Evolutionary conservation across 495 filamentous ascomycete species (phyloP).

Genomic region (Penicillium pulvis): DNA sequence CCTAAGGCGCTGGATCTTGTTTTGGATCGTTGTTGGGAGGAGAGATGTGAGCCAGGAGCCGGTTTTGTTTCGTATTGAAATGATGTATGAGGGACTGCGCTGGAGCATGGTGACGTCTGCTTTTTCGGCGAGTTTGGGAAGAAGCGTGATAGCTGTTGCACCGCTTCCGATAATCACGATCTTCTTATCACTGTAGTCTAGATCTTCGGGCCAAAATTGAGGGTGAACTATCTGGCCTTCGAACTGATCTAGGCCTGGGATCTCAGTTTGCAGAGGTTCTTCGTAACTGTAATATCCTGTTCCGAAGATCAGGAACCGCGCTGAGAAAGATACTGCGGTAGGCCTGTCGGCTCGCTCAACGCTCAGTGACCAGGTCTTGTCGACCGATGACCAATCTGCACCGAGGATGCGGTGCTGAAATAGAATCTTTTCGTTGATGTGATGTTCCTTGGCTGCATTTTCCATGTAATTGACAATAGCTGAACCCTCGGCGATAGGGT

Average conservation of each 20-base stretch:
- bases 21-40: slow-evolving; percentile 39
- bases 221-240: slow-evolving; percentile 50
- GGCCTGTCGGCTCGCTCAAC: slow-evolving; percentile 40
- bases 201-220: slow-evolving; percentile 55
- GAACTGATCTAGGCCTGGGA: slow-evolving; percentile 43
- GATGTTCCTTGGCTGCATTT: slow-evolving; percentile 56
- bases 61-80: slow-evolving; percentile 49
- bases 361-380: slow-evolving; percentile 54
- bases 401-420: slow-evolving; percentile 58
- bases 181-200: slow-evolving; percentile 52
- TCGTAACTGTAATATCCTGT: slow-evolving; percentile 70
- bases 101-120: slow-evolving; percentile 58
- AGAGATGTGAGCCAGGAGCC: slow-evolving; percentile 31
- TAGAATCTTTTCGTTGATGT: slow-evolving; percentile 62
- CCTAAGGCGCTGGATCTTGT: slow-evolving; percentile 44
- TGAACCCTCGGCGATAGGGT: slow-evolving; percentile 60
- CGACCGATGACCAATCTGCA: slow-evolving; percentile 61
- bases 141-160: slow-evolving; percentile 56
- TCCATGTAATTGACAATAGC: slow-evolving; percentile 66
- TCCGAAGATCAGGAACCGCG: slow-evolving; percentile 61
- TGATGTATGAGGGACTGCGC: slow-evolving; percentile 61
- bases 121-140: slow-evolving; percentile 45
- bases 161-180: slow-evolving; percentile 60
- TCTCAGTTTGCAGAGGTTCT: slow-evolving; percentile 53
- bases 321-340: slow-evolving; percentile 43